These are phyloP conservation scores for Starmerella gropengiesseri DNA, from an alignment of 805 yeast species.

Conservation along the genomic window DNA sequence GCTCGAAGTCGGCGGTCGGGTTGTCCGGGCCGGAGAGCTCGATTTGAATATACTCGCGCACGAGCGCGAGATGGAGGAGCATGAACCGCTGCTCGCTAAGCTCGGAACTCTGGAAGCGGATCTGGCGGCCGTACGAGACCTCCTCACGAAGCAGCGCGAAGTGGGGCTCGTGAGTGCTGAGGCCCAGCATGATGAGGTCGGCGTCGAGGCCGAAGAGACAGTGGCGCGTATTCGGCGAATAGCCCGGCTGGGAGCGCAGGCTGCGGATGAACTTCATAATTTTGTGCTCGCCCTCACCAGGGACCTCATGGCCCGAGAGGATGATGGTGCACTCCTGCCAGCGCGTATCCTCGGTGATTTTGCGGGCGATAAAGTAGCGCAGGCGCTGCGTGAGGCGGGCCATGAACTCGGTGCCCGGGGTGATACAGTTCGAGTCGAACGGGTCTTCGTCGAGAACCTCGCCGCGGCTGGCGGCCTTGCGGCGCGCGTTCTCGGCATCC, in stretches of 20 bases:
- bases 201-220: conserved; percentile 97
- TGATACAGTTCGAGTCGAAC: conserved; percentile 93
- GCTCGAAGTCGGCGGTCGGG: conserved; percentile 55
- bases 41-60: conserved; percentile 80
- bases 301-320: conserved; percentile 90
- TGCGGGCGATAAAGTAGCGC: conserved; percentile 85
- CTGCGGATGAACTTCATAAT: conserved; percentile 89
- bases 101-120: conserved; percentile 31
- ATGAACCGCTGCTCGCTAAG: conserved; percentile 72
- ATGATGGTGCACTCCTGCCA: conserved; percentile 85
- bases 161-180: conserved; percentile 97
- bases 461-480: conserved; percentile 42
- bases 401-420: conserved; percentile 99
- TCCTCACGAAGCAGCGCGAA: conserved; percentile 91
- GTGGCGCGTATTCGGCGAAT: conserved; percentile 89
- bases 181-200: conserved; percentile 87
- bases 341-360: conserved; percentile 77
- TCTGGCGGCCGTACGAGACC: conserved; percentile 66
- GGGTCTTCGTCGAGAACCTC: conserved; percentile 66
- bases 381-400: conserved; percentile 70
- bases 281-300: conserved; percentile 99
- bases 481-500: conserved; percentile 55
- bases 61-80: conserved; percentile 71
- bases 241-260: conserved; percentile 75
- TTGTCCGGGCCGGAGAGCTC: conserved; percentile 34